These are phyloP conservation scores for Pseudocercospora fijiensis DNA, from an alignment of 2,329 filamentous ascomycete genomes.

Conservation along the genomic window DNA sequence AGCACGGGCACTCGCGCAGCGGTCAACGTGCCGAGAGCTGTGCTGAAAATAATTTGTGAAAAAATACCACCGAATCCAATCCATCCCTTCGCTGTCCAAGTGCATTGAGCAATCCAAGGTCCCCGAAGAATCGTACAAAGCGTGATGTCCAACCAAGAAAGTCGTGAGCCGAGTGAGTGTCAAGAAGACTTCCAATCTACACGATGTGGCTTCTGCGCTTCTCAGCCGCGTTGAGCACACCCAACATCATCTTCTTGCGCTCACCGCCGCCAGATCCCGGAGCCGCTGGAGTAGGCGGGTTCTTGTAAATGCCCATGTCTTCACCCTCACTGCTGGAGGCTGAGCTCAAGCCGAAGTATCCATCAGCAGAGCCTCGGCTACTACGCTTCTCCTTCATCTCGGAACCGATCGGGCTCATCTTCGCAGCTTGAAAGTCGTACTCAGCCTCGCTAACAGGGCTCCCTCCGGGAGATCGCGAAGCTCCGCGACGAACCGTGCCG, in stretches of 20 bases:
- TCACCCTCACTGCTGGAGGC: constrained; percentile 67
- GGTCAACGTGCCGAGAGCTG: constrained; percentile 9
- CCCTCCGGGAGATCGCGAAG: constrained; percentile 64
- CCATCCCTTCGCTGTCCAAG: constrained; percentile 1
- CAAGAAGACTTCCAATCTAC: constrained; percentile 35
- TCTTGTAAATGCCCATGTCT: constrained; percentile 37
- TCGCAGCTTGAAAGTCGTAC: constrained; percentile 64
- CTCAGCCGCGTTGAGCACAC: constrained; percentile 82
- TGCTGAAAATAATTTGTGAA: not conserved
- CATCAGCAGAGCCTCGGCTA: constrained; percentile 37
- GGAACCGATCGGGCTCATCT: constrained; percentile 42
- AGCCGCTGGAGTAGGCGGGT: constrained; percentile 50
- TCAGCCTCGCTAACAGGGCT: constrained; percentile 80
- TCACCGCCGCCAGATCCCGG: constrained; percentile 70
- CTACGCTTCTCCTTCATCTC: constrained; percentile 42
- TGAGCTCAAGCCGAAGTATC: constrained; percentile 57
- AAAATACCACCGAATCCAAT: not conserved
- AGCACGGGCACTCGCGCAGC: constrained; percentile 5
- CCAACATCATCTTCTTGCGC: constrained; percentile 79
- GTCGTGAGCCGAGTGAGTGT: constrained; percentile 3
- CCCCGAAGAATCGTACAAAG: constrained; percentile 5
- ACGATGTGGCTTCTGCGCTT: constrained; percentile 77
- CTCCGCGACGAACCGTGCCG: constrained; percentile 75
- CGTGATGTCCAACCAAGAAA: constrained; percentile 1
- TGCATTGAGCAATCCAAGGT: constrained; percentile 3